phyloP scores from a whole-genome alignment of 2,329 filamentous ascomycete species.

The Drechmeria coniospora region DNA sequence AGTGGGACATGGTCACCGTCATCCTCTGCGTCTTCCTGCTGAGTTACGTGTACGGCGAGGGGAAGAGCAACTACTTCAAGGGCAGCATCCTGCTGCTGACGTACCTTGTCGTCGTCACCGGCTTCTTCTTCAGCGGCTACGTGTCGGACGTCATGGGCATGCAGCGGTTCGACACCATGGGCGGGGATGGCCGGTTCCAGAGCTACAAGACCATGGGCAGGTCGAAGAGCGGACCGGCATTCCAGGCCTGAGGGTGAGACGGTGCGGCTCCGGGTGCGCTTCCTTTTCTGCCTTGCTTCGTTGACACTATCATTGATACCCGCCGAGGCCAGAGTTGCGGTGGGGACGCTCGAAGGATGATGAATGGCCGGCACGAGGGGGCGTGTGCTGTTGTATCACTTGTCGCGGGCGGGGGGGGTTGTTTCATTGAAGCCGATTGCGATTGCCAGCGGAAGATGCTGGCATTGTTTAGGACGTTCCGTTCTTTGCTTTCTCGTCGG shows the following conservation, averaged over 20 bases:
- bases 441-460: no score
- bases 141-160: slow-evolving; percentile 27
- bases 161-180: slow-evolving; percentile 39
- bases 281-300: background rate
- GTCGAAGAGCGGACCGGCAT: slow-evolving; percentile 18
- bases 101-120: slow-evolving; percentile 81
- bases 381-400: no score
- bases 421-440: no score
- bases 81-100: slow-evolving; percentile 86
- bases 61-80: slow-evolving; percentile 99
- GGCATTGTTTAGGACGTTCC: no score
- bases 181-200: slow-evolving; percentile 31
- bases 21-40: slow-evolving; percentile 92
- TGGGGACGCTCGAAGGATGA: no score
- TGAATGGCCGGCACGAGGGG: no score
- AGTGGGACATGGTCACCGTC: slow-evolving; percentile 98
- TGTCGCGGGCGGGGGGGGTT: no score
- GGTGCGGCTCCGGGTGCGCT: background rate
- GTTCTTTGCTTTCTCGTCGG: no score
- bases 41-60: slow-evolving; percentile 95
- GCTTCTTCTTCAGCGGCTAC: slow-evolving; percentile 71
- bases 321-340: background rate
- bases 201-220: slow-evolving; percentile 39
- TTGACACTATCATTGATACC: background rate
- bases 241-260: slow-evolving; percentile 4